Base-by-base conservation (phyloP, 2,329 filamentous ascomycete species). In the Claviceps quebecensis region DNA sequence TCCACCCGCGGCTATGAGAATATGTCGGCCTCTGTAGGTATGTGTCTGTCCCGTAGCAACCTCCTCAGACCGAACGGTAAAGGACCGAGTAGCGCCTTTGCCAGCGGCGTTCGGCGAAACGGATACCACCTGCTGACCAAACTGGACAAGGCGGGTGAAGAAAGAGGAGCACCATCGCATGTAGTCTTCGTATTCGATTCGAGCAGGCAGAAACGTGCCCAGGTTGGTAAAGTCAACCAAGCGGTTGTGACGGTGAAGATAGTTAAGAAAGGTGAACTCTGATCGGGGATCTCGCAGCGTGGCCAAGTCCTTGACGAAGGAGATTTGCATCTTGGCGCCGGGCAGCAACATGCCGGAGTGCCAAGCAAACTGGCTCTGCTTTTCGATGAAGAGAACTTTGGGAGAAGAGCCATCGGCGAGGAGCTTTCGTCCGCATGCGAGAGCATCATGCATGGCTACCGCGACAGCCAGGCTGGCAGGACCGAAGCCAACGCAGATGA, bases 261-360 rank as follows among this genome's bases (percentile, higher is more conserved):
- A 97, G 69, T 96, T 96, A 63, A 95, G 73, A 69, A 96, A 97
- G 14, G 91, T 97, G 68, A 97, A 97, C 61, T 89, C 78, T 57
- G 87, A 95, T 56, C 85, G 80, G 7, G 91, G 91, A 64, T 97
- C 83, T 53, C 91, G 79, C 58, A 95, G 75, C 3, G 87, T 93
- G 3, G 91, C 91, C 66, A 97, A 79, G 64, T 97, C 91, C 71
- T 97, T 97, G 71, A 97, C 78, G 72, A 95, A 97, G 9, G 87
- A 94, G 59, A 97, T 97, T 65, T 97, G 91, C 91, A 97, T 97
- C 70, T 86, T 89, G 49, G 90, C 87, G 5, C 89, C 90, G 0
- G 89, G 87, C 3, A 97, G 78, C 53, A 96, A 80, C 91, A 97
- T 97, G 54, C 91, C 91, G 0, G 88, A 83, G 67, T 97, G 91